Evolutionary conservation across 176 grass and related monocot species (phyloP).

Genomic region (Calamus simplicifolius): DNA sequence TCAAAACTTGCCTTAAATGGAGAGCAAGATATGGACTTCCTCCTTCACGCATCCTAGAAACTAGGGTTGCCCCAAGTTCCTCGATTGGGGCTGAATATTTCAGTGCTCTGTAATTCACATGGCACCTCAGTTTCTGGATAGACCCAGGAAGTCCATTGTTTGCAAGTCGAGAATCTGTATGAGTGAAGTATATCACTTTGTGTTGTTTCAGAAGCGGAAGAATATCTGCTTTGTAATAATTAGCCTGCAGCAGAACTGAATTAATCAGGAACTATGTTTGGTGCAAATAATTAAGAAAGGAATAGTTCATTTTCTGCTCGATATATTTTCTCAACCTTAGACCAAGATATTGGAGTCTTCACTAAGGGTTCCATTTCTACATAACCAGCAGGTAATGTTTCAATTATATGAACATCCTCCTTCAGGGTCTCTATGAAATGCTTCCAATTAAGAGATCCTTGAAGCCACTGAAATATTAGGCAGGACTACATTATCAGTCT

Average conservation of each 20-base stretch:
- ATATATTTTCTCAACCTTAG: conserved; percentile 53
- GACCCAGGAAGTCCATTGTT: conserved; percentile 90
- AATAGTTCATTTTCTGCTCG: conserved; percentile 3
- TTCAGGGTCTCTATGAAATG: conserved; percentile 92
- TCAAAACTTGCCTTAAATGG: conserved; percentile 76
- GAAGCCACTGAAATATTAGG: conserved; percentile 62
- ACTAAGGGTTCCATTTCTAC: conserved; percentile 53
- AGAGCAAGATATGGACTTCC: conserved; percentile 89
- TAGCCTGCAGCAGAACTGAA: conserved; percentile 44
- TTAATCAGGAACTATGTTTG: neutral
- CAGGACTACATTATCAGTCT: neutral
- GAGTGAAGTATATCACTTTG: conserved; percentile 95
- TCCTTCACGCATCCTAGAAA: conserved; percentile 72
- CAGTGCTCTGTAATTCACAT: conserved; percentile 81
- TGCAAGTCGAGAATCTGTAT: conserved; percentile 94
- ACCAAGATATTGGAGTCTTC: conserved; percentile 98
- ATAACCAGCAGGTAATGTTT: conserved; percentile 62
- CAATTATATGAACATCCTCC: conserved; percentile 92
- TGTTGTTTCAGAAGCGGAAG: conserved; percentile 81
- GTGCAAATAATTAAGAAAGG: neutral
- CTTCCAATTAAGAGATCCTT: conserved; percentile 97
- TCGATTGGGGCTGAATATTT: conserved; percentile 87
- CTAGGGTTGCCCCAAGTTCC: conserved; percentile 67
- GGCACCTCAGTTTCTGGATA: conserved; percentile 93
- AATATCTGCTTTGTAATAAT: conserved; percentile 90